phyloP scores from a whole-genome alignment of 2,329 filamentous ascomycete species.

The Pseudocercospora macadamiae region DNA sequence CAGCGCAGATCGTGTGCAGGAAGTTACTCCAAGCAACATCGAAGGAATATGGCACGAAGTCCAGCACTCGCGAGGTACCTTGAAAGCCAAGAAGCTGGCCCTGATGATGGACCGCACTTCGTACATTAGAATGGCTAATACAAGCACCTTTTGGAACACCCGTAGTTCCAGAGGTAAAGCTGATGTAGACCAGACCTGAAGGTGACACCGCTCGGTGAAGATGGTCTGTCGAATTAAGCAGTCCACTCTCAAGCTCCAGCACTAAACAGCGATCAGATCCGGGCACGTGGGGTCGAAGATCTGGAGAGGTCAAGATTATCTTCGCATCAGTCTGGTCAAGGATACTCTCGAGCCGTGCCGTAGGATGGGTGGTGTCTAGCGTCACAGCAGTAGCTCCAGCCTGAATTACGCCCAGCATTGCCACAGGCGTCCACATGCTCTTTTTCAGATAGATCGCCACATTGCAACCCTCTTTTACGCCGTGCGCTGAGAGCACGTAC shows the following conservation, averaged over 20 bases:
- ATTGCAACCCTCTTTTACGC: background rate
- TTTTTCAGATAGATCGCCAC: conserved; percentile 35
- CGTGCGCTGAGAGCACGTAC: conserved; percentile 3
- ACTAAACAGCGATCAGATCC: background rate
- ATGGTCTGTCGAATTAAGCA: background rate
- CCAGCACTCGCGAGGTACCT: conserved; percentile 22
- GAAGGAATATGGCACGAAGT: conserved; percentile 31
- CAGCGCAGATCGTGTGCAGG: conserved; percentile 21
- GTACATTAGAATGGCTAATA: conserved; percentile 14
- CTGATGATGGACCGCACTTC: conserved; percentile 13
- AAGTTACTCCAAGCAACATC: conserved; percentile 31
- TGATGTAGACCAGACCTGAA: background rate
- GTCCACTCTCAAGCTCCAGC: background rate
- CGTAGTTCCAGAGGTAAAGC: conserved; percentile 12
- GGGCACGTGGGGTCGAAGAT: background rate
- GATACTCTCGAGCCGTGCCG: conserved; percentile 32
- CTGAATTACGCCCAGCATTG: conserved; percentile 36
- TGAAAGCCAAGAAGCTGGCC: conserved; percentile 13
- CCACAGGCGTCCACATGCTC: conserved; percentile 34
- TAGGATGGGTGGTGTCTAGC: conserved; percentile 33
- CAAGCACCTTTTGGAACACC: conserved; percentile 10
- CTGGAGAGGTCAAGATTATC: conserved; percentile 14
- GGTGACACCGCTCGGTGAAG: conserved; percentile 9
- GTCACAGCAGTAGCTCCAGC: conserved; percentile 34
- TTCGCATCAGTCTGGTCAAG: conserved; percentile 29